These are phyloP conservation scores for Pholiota adiposa DNA, from an alignment of 1,284 basidiomycete species.

Conservation along the genomic window DNA sequence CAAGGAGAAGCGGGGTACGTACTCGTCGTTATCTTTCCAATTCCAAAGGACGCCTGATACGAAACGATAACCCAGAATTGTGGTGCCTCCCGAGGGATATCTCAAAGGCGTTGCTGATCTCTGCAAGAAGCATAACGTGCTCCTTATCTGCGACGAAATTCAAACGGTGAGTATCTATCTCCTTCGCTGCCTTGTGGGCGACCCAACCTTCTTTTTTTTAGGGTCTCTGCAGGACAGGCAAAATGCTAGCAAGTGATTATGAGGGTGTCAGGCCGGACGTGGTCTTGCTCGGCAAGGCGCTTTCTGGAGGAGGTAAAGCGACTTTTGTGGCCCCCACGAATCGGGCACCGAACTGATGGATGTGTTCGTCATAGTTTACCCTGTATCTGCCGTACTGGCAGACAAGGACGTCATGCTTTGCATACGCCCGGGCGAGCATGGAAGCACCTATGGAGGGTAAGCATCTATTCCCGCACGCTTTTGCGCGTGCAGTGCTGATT, in stretches of 20 bases:
- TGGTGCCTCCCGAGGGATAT: conserved; percentile 93
- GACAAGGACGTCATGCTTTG: conserved; percentile 92
- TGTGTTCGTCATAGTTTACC: conserved; percentile 70
- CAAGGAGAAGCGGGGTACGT: conserved; percentile 96
- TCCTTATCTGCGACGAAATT: conserved; percentile 97
- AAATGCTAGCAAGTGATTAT: conserved; percentile 89
- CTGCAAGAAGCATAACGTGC: conserved; percentile 93
- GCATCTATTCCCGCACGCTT: conserved; percentile 29
- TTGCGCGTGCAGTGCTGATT: neutral
- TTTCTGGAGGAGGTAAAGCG: conserved; percentile 84
- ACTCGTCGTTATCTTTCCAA: neutral
- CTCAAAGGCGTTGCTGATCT: conserved; percentile 77
- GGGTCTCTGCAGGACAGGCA: conserved; percentile 85
- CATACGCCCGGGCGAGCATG: conserved; percentile 97
- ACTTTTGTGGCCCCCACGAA: neutral
- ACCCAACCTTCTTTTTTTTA: conserved; percentile 29
- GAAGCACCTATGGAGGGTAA: conserved; percentile 93
- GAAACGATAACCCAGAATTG: conserved; percentile 60
- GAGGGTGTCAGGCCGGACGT: conserved; percentile 92
- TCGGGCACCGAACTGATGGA: neutral
- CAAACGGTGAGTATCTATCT: conserved; percentile 70
- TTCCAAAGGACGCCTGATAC: neutral
- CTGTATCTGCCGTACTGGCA: conserved; percentile 93
- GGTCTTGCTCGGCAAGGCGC: conserved; percentile 93
- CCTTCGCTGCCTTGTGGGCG: neutral